These are phyloP conservation scores for Diaporthe eres DNA, from an alignment of 2,329 filamentous ascomycete genomes.

Conservation along the genomic window DNA sequence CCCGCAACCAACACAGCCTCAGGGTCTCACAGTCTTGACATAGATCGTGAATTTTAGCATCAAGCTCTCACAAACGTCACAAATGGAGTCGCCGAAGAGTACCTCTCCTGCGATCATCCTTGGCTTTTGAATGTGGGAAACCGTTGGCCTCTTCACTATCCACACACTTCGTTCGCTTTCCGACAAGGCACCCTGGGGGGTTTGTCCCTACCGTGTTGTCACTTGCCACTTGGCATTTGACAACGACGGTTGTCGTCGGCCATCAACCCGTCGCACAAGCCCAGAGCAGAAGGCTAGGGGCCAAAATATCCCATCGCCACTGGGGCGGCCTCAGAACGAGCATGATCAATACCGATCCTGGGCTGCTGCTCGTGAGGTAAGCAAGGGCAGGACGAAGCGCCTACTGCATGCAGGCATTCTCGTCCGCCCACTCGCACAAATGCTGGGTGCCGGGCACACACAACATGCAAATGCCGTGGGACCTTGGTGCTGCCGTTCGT, in stretches of 20 bases:
- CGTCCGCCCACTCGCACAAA: conserved; percentile 15
- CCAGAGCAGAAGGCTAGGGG: not conserved
- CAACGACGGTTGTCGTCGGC: not conserved
- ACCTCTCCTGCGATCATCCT: not conserved
- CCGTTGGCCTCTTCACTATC: not conserved
- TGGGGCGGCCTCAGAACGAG: not conserved
- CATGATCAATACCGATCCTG: not conserved
- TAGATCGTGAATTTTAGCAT: not conserved
- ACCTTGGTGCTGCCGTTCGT: conserved; percentile 28
- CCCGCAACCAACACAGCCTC: not conserved
- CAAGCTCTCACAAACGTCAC: not conserved
- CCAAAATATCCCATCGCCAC: not conserved
- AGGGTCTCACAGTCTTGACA: not conserved
- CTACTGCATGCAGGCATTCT: conserved; percentile 17
- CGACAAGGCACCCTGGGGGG: not conserved
- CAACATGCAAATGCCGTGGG: conserved; percentile 13
- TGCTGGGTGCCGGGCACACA: conserved; percentile 16
- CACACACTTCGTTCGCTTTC: not conserved
- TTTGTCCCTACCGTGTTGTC: not conserved
- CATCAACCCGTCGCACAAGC: not conserved
- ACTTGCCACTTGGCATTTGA: conserved; percentile 2
- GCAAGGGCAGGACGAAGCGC: not conserved
- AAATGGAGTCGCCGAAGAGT: not conserved
- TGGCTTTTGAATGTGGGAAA: not conserved
- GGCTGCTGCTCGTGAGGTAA: not conserved